phyloP scores from a whole-genome alignment of 352 stramenopile species.

The Globisporangium nodosum region DNA sequence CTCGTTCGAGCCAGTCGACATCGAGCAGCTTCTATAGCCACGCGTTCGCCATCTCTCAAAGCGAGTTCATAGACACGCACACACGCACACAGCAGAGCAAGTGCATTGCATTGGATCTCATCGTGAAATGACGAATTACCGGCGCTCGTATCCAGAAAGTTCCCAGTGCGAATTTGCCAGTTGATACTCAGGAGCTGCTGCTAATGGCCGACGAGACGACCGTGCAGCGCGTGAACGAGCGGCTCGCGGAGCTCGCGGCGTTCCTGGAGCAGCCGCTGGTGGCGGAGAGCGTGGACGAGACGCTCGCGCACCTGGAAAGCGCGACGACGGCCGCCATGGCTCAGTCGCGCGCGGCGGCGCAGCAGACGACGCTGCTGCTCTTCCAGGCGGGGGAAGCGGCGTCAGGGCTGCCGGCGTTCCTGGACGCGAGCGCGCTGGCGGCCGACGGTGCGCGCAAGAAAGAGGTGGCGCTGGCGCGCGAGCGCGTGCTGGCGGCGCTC shows the following conservation, averaged over 20 bases:
- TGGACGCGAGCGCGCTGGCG: conserved; percentile 41
- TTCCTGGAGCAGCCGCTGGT: conserved; percentile 56
- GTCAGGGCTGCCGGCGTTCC: conserved; percentile 49
- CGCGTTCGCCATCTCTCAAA: conserved; percentile 10
- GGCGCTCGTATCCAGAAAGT: too few species aligned
- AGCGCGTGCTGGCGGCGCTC: conserved; percentile 45
- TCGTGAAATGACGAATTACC: neutral
- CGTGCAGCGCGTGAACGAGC: conserved; percentile 37
- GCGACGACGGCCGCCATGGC: conserved; percentile 42
- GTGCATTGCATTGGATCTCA: neutral
- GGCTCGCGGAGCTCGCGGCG: conserved; percentile 51
- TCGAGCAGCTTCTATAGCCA: conserved; percentile 59
- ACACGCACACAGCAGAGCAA: neutral
- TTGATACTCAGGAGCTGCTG: neutral
- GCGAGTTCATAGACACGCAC: too few species aligned
- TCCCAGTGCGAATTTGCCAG: neutral
- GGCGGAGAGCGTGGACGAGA: conserved; percentile 64
- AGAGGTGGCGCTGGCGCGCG: conserved; percentile 41
- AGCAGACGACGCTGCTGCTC: conserved; percentile 61
- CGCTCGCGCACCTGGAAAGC: conserved; percentile 42
- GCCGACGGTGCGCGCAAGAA: conserved; percentile 52
- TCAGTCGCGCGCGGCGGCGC: conserved; percentile 45
- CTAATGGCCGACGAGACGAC: neutral
- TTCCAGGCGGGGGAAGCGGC: conserved; percentile 40
- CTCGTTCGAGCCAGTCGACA: conserved; percentile 62